Percentiles rank a stretch among this genome's conserved stretches.
Conservation (phyloP, 495 filamentous ascomycete species). For the Penicillium pancosmium region DNA sequence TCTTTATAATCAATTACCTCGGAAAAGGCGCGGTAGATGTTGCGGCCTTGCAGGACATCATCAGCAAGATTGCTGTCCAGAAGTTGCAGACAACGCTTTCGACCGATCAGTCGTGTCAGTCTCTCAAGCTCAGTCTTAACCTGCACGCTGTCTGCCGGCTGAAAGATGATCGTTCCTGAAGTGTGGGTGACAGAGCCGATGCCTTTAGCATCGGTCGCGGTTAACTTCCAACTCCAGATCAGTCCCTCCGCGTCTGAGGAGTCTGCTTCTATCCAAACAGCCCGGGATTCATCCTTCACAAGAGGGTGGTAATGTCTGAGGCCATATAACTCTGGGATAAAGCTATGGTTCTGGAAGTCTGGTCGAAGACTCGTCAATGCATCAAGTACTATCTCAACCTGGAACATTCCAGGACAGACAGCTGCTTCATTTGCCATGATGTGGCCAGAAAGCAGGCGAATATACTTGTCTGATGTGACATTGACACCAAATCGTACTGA, state of each 20-base stretch:
- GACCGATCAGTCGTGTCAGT: conserved; percentile 42
- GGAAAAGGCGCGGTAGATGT: conserved; percentile 48
- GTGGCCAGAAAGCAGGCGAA: conserved; percentile 26
- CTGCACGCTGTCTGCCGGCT: conserved; percentile 28
- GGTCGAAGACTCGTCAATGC: conserved; percentile 39
- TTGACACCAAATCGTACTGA: background rate
- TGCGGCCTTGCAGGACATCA: conserved; percentile 50
- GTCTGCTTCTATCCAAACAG: background rate
- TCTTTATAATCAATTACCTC: conserved; percentile 52
- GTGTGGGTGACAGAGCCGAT: conserved; percentile 24
- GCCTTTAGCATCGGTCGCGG: background rate
- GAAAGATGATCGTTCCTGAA: conserved; percentile 44
- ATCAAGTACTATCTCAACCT: conserved; percentile 50
- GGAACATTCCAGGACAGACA: conserved; percentile 48
- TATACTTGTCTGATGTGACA: background rate
- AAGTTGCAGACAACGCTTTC: conserved; percentile 42
- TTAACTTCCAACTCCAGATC: background rate
- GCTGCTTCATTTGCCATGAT: conserved; percentile 51
- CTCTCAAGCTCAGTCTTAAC: conserved; percentile 36
- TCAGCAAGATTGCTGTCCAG: conserved; percentile 43
- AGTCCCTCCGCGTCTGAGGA: background rate
- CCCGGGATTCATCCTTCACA: background rate
- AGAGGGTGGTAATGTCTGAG: background rate
- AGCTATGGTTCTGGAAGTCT: conserved; percentile 22
- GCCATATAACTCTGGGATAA: background rate